Evolutionary conservation across 2,329 filamentous ascomycete genomes (phyloP), one percentile per base, ranked within the genome.

Genomic region (Aureobasidium musti): DNA sequence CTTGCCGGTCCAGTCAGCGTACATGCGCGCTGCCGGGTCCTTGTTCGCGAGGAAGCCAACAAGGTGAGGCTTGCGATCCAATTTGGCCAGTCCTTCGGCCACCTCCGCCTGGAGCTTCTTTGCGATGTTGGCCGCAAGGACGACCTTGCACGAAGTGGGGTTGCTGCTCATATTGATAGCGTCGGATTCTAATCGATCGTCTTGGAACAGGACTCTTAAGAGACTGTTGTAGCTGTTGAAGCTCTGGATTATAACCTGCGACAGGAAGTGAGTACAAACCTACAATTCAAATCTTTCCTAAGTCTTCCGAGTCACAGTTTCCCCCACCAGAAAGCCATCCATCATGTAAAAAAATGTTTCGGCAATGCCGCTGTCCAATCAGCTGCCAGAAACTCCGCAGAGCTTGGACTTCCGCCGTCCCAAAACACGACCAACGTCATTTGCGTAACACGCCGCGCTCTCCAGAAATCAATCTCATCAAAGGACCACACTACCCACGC

Each of bases 1-100:
- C 84, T 96, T 97, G 79, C 92, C 91, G 47, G 94, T 97, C 91
- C 92, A 97, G 78, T 97, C 91, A 65, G 95, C 95, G 77, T 99
- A 98, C 82, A 96, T 92, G 73, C 91, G 83, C 37, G 94, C 94
- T 45, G 92, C 91, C 35, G 93, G 92, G 79, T 99, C 95, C 71
- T 86, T 86, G 79, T 97, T 98, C 71, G 94, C 92, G 66, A 99
- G 83, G 79, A 97, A 97, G 67, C 94, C 95, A 52, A 94, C 91
- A 63, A 99, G 85, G 69, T 90, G 88, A 39, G 95, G 93, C 76
- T 88, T 82, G 71, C 85, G 87, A 74, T 89, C 84, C 56, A 96
- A 82, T 70, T 87, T 89, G 74, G 86, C 85, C 68, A 97, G 82
- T 7, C 89, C 91, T 67, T 90, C 86, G 71, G 87, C 84, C 68